Evolutionary conservation across 2,329 filamentous ascomycete species (phyloP), one percentile per base, ranked within the genome.

Genomic region (Ophiostoma australiae): DNA sequence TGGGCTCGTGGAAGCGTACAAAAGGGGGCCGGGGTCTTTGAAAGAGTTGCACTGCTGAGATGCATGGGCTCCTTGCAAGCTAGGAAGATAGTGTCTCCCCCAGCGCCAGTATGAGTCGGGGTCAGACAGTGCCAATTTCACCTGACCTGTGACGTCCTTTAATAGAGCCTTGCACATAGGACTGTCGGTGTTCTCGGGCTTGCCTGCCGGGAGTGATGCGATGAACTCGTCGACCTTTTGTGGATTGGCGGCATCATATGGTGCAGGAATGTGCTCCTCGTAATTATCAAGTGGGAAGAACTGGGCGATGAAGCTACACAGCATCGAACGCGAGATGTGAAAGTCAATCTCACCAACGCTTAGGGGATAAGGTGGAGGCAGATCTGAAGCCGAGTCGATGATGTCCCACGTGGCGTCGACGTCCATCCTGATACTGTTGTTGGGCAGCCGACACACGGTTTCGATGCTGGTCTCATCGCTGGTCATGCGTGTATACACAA

Each of bases 31-130:
- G 0, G 83, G 79, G 72, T 89, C 87, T 75, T 88, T 88, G 82
- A 89, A 89, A 0, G 84, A 85, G 76, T 87, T 88, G 79, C 87
- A 88, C 11, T 84, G 78, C 76, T 89, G 87, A 33, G 82, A 81
- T 0, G 81, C 79, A 74, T 90, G 86, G 0, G 87, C 86, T 72
- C 84, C 82, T 35, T 84, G 83, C 1, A 89, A 79, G 7, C 84
- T 86, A 0, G 83, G 84, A 6, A 89, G 81, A 76, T 86, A 90
- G 76, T 89, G 86, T 5, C 76, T 75, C 8, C 87, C 87, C 87
- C 87, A 90, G 76, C 78, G 81, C 2, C 52, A 3, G 74, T 83
- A 87, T 74, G 82, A 82, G 0, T 75, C 72, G 0, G 70, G 23
- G 0, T 74, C 75, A 2, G 78, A 77, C 1, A 88, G 75, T 0